phyloP scores from a whole-genome alignment of 148 eudicot species.

The Chenopodium suecicum region DNA sequence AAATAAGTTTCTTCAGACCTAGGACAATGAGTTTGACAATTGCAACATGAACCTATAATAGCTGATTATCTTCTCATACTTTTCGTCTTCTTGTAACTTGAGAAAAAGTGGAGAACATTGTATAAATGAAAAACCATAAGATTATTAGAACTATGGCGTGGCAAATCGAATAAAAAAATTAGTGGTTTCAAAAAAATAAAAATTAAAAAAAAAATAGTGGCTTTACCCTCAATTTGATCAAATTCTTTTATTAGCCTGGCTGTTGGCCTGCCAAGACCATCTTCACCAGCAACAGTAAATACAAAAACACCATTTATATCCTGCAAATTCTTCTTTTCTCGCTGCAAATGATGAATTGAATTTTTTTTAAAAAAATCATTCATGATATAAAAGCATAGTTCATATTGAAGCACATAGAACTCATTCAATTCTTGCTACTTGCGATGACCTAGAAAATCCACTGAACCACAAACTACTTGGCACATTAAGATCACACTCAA shows the following conservation, averaged over 20 bases:
- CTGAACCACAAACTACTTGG: not conserved
- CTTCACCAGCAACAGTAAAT: slow-evolving; percentile 72
- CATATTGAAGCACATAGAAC: not conserved
- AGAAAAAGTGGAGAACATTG: not conserved
- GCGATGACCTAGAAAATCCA: not conserved
- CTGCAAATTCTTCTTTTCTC: slow-evolving; percentile 90
- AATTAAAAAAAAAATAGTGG: not conserved
- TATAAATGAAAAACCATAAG: not conserved
- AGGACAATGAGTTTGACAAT: not conserved
- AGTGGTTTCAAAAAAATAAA: too few species aligned
- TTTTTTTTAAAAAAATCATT: too few species aligned
- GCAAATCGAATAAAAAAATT: not conserved
- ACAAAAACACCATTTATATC: slow-evolving; percentile 75
- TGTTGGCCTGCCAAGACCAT: slow-evolving; percentile 74
- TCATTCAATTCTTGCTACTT: not conserved
- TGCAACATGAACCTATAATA: not conserved
- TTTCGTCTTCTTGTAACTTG: not conserved
- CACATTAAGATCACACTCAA: not conserved
- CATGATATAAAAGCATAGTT: not conserved
- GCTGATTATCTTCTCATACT: not conserved
- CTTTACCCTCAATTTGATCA: slow-evolving; percentile 67
- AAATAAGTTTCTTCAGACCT: not conserved
- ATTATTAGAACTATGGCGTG: not conserved
- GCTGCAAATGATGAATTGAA: slow-evolving; percentile 40
- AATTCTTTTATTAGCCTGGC: slow-evolving; percentile 88